phyloP scores from a whole-genome alignment of 78 protist genomes.

The Planoprotostelium fungivorum region DNA sequence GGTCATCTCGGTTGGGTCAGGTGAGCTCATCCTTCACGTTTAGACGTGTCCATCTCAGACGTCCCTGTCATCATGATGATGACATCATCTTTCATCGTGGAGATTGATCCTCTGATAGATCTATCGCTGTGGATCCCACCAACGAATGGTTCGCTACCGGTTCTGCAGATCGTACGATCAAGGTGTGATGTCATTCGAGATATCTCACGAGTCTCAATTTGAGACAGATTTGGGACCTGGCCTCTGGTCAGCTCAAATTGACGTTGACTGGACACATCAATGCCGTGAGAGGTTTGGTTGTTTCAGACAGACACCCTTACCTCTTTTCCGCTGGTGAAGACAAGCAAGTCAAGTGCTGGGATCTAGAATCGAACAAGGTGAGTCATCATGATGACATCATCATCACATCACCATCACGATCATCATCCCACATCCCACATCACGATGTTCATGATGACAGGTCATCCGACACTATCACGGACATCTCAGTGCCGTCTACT shows the following conservation, averaged over 20 bases:
- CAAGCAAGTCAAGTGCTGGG: slow-evolving; percentile 96
- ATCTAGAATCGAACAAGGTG: slow-evolving; percentile 84
- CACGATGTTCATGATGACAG: not conserved
- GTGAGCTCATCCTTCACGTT: not conserved
- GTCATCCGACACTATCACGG: slow-evolving; percentile 91
- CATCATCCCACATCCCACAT: not conserved
- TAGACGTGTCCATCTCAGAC: too few species aligned
- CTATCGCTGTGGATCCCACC: slow-evolving; percentile 88
- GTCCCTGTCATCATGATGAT: slow-evolving; percentile 81
- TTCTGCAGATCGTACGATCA: slow-evolving; percentile 91
- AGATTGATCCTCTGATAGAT: slow-evolving; percentile 15
- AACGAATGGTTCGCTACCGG: slow-evolving; percentile 98
- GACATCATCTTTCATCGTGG: slow-evolving; percentile 56
- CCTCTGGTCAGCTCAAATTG: slow-evolving; percentile 86
- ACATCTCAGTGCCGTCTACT: slow-evolving; percentile 89
- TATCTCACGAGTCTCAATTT: not conserved
- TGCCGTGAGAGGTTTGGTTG: slow-evolving; percentile 71
- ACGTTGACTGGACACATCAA: slow-evolving; percentile 95
- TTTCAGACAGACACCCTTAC: slow-evolving; percentile 88
- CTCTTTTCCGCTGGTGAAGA: slow-evolving; percentile 97
- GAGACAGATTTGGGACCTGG: slow-evolving; percentile 93
- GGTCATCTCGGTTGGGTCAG: slow-evolving; percentile 77
- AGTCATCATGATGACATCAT: too few species aligned
- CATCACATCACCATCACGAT: too few species aligned
- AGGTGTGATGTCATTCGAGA: slow-evolving; percentile 45